Evolutionary conservation across 106 monocot species (phyloP).

Genomic region (Allium sativum): DNA sequence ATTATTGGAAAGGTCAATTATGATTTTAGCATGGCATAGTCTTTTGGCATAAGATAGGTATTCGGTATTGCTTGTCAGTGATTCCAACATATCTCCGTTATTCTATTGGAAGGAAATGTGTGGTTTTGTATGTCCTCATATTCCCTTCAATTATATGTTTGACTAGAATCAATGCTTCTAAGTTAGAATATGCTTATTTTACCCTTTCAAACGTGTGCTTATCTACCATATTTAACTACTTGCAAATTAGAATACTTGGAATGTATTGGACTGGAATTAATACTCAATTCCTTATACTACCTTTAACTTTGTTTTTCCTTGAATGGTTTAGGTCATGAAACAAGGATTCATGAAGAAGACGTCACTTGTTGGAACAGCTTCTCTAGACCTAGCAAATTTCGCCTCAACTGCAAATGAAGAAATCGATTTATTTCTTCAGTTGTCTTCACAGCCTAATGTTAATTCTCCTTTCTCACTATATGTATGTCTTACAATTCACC

Average conservation of each 20-base stretch:
- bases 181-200: constrained; percentile 4
- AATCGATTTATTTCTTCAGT: constrained; percentile 47
- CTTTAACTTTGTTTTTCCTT: not conserved
- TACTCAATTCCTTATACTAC: too few species aligned
- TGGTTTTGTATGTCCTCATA: not conserved
- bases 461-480: constrained; percentile 37
- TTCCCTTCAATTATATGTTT: not conserved
- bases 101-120: constrained; percentile 1
- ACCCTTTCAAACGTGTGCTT: too few species aligned
- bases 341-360: constrained; percentile 46
- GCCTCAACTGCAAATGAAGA: constrained; percentile 42
- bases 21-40: not conserved
- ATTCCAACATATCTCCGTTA: not conserved
- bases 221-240: too few species aligned
- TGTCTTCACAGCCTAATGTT: constrained; percentile 19
- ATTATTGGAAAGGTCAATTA: not conserved
- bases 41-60: not conserved
- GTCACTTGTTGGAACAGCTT: constrained; percentile 55
- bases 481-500: constrained; percentile 23
- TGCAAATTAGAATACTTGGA: too few species aligned
- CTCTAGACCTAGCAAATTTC: constrained; percentile 71
- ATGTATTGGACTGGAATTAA: too few species aligned
- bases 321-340: constrained; percentile 25
- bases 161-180: not conserved
- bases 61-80: not conserved